Base-by-base conservation (phyloP, 83 land plant species). In the Isoetes engelmannii region DNA sequence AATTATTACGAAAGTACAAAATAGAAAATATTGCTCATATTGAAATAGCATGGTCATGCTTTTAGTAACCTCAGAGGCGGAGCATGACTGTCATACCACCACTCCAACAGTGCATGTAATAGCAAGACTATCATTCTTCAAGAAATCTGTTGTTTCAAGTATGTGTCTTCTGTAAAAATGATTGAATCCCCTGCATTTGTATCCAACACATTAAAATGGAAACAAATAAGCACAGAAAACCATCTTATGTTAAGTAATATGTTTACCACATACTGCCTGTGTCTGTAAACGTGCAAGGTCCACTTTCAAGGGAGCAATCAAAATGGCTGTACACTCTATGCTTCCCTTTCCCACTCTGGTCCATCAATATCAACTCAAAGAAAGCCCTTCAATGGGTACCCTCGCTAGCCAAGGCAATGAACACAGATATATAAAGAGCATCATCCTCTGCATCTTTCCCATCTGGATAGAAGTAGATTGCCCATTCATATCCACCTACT, bases 171-270 rank as follows among this genome's bases (percentile, higher is more conserved):
- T 81, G 74, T 86, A 92, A 61, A 89, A 89, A 4, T 93, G 81
- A 61, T 86, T 92, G 77, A 86, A 92, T 4, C 93, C 94, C 93
- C 93, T 89, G 69, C 28, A 69, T n/a, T n/a, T n/a, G n/a, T n/a
- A n/a, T n/a, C n/a, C n/a, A n/a, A n/a, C n/a, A n/a, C n/a, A n/a
- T n/a, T n/a, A n/a, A n/a, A n/a, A n/a, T n/a, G n/a, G n/a, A n/a
- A n/a, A n/a, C n/a, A n/a, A n/a, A n/a, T n/a, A n/a, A n/a, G n/a
- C n/a, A n/a, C n/a, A n/a, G n/a, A n/a, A n/a, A n/a, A n/a, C n/a
- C n/a, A n/a, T n/a, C n/a, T n/a, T n/a, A 54, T 4, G 28, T 42
- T 13, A 37, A 53, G n/a, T 4, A 12, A 15, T 4, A 69, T 41
- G 5, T 47, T 41, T 70, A 70, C 79, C 79, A 77, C 79, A 77